Base-by-base conservation (phyloP, 306 rosid genomes). In the Medicago lupulina region DNA sequence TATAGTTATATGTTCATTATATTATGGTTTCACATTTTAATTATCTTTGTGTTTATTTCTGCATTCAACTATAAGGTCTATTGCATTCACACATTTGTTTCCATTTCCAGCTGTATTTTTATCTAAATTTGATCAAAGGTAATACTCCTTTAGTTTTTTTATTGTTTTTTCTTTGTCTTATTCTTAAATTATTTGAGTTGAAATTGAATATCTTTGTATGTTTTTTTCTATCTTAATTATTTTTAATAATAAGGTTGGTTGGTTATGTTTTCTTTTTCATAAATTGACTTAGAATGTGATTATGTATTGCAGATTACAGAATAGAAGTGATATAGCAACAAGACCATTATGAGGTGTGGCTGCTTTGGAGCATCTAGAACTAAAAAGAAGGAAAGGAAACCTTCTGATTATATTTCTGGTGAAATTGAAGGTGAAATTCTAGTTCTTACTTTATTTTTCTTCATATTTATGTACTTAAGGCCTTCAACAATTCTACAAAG, bases 351-450 rank as follows among this genome's bases (percentile, higher is more conserved):
- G 67, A 61, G 67, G 67, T 61, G 44, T 61, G 41, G 67, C 3
- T 61, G 67, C 11, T 61, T 61, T 61, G 5, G 67, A 61, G n/a
- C 34, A 1, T 34, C 44, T 61, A 15, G 8, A 15, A 61, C 44
- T 61, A 15, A 8, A 15, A 61, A 61, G 67, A 61, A 61, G 21
- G 67, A 61, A 8, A 61, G n/a, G 15, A 17, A n/a, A 6, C 44
- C 67, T 61, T 61, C 67, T 61, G 34, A 61, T 64, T 80, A 31
- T 31, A 54, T 73, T 78, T 41, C 74, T 25, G 58, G 43, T 16
- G 92, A 71, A 39, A 75, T 86, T 61, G 92, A 83, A 65, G 87
- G 99, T 95, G 79, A 79, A 89, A 36, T 36, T 76, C 59, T 75
- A 25, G 5, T n/a, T n/a, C 5, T 41, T 71, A 25, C 15, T 69